Evolutionary conservation across 1,139 yeast genomes (phyloP).

Genomic region (Kazachstania sp.): DNA sequence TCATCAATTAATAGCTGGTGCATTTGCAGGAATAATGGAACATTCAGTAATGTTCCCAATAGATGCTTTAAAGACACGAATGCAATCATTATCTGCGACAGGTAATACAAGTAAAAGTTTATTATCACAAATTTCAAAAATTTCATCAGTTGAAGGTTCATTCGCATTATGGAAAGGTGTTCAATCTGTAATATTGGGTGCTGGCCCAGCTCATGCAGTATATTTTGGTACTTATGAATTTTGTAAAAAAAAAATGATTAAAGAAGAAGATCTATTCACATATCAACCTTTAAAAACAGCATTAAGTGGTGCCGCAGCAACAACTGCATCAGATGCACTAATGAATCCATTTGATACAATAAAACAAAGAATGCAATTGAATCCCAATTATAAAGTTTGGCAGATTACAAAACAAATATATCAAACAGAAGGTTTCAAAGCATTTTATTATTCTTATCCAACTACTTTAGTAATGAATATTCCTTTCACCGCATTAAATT

Average conservation of each 20-base stretch:
- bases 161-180: constrained; percentile 90
- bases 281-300: constrained; percentile 69
- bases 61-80: constrained; percentile 88
- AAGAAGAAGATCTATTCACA: constrained; percentile 26
- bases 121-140: constrained; percentile 53
- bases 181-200: constrained; percentile 84
- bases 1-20: constrained; percentile 85
- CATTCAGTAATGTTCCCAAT: constrained; percentile 96
- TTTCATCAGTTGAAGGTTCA: constrained; percentile 82
- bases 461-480: constrained; percentile 88
- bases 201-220: constrained; percentile 98
- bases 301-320: constrained; percentile 84
- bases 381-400: constrained; percentile 30
- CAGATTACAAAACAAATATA: constrained; percentile 43
- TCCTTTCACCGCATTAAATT: constrained; percentile 92
- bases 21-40: constrained; percentile 97
- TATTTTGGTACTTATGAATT: constrained; percentile 90
- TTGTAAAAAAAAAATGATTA: constrained; percentile 41
- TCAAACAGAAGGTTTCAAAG: constrained; percentile 64
- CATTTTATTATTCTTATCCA: constrained; percentile 89
- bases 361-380: constrained; percentile 74
- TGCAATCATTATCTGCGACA: constrained; percentile 56
- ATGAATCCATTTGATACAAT: constrained; percentile 97
- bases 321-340: constrained; percentile 83
- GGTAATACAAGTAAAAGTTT: constrained; percentile 28